phyloP scores from a whole-genome alignment of 179 eudicot species.

The Patellifolia procumbens region DNA sequence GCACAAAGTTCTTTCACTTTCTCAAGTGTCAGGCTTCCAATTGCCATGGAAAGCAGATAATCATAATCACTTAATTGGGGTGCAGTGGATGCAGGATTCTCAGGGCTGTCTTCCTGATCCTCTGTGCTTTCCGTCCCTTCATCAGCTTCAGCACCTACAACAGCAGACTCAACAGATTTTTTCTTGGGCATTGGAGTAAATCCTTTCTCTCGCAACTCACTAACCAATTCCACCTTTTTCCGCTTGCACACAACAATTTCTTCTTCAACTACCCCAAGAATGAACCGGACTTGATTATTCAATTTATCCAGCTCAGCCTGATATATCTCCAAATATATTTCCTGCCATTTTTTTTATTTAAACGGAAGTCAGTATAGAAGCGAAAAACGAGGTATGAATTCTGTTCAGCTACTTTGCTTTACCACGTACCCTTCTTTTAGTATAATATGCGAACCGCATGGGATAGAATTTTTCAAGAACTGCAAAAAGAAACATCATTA shows the following conservation, averaged over 20 bases:
- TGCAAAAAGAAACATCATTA: constrained; percentile 37
- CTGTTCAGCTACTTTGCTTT: no score
- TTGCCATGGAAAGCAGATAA: constrained; percentile 73
- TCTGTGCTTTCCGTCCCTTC: constrained; percentile 44
- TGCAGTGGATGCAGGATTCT: constrained; percentile 19
- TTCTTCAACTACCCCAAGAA: constrained; percentile 76
- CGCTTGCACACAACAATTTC: constrained; percentile 76
- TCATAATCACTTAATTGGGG: constrained; percentile 61
- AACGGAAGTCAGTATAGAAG: background rate
- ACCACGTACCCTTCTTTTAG: constrained; percentile 62
- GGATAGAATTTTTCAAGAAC: constrained; percentile 78
- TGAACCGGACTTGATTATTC: constrained; percentile 78
- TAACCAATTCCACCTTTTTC: constrained; percentile 70
- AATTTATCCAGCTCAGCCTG: constrained; percentile 54
- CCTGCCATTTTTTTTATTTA: constrained; percentile 38
- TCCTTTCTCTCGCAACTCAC: constrained; percentile 66
- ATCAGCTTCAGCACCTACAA: constrained; percentile 56
- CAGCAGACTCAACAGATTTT: constrained; percentile 44
- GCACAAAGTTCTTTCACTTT: constrained; percentile 61
- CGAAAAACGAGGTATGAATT: background rate
- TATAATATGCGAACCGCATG: constrained; percentile 63
- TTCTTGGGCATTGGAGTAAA: constrained; percentile 70
- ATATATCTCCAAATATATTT: constrained; percentile 50
- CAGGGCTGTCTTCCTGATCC: constrained; percentile 20
- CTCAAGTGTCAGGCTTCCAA: constrained; percentile 71